Conservation (phyloP, 78 protist genomes). For the Chrysochromulina tobinii region DNA sequence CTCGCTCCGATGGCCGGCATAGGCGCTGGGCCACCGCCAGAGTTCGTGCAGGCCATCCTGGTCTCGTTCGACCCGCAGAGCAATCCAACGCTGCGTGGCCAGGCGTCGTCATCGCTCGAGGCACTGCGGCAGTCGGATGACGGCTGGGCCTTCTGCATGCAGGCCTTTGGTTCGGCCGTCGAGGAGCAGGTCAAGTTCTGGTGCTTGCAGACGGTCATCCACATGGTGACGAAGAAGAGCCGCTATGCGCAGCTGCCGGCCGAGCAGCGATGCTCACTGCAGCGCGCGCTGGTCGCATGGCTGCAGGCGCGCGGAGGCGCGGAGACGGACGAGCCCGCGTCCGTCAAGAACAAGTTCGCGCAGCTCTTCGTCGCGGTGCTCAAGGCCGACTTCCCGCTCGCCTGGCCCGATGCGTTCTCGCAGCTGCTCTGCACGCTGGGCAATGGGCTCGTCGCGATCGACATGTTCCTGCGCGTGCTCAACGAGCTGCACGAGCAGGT, state of each 20-base stretch:
- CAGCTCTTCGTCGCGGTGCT: background rate
- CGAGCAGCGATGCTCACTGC: background rate
- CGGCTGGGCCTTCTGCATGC: background rate
- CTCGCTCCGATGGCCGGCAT: too few species aligned
- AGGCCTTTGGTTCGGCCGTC: background rate
- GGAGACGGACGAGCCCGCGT: background rate
- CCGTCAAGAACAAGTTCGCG: conserved; percentile 23
- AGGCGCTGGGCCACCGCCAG: too few species aligned
- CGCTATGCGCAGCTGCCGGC: background rate
- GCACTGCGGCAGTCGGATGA: background rate
- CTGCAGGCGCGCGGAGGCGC: background rate
- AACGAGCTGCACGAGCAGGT: conserved; percentile 2
- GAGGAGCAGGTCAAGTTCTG: background rate
- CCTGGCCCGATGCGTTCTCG: background rate
- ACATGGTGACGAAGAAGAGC: background rate
- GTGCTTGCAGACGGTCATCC: conserved; percentile 19
- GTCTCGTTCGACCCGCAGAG: background rate
- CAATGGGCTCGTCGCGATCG: background rate
- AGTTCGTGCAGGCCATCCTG: background rate
- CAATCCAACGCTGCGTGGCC: background rate
- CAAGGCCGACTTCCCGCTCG: background rate
- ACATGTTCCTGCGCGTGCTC: conserved; percentile 38
- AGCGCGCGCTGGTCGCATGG: background rate
- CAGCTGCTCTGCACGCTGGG: background rate
- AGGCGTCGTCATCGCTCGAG: background rate